Percentiles rank a stretch among this genome's conserved stretches.
Evolutionary conservation across 176 grass and related monocot species (phyloP).

Genomic region (Olyra latifolia): DNA sequence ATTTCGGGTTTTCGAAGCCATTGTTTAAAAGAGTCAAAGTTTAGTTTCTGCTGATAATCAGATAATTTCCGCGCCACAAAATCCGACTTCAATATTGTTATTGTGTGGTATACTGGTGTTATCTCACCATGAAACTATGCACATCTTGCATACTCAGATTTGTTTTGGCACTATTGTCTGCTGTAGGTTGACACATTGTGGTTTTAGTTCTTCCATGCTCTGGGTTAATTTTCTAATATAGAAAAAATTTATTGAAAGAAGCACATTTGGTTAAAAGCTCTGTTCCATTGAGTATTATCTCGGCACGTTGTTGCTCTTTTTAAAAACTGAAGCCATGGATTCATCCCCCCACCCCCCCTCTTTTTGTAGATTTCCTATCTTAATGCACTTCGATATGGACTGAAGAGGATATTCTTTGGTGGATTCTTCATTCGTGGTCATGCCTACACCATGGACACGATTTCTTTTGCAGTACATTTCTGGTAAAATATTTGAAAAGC

Average conservation of each 20-base stretch:
- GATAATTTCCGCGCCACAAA: too few relatives aligned
- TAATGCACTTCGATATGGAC: constrained; percentile 95
- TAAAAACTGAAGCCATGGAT: neutral
- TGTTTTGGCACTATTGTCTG: neutral
- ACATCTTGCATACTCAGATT: neutral
- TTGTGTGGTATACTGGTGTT: neutral
- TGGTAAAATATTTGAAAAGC: constrained; percentile 56
- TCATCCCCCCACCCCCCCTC: constrained; percentile 6
- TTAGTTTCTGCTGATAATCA: too few relatives aligned
- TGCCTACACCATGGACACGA: constrained; percentile 99
- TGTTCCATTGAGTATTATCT: constrained; percentile 2
- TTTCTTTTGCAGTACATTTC: constrained; percentile 97
- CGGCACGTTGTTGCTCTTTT: neutral
- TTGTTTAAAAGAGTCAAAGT: too few relatives aligned
- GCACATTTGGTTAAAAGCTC: neutral
- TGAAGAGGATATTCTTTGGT: constrained; percentile 98
- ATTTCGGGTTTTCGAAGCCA: too few relatives aligned
- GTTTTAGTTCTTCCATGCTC: neutral
- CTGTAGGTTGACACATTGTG: neutral
- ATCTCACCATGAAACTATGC: neutral
- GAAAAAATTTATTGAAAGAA: neutral
- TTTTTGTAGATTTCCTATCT: constrained; percentile 83
- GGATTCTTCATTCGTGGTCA: constrained; percentile 99
- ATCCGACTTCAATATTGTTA: too few relatives aligned
- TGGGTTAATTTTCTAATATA: constrained; percentile 3